Evolutionary conservation across 1,284 basidiomycete species (phyloP).

Genomic region (Prillingera fragicola): DNA sequence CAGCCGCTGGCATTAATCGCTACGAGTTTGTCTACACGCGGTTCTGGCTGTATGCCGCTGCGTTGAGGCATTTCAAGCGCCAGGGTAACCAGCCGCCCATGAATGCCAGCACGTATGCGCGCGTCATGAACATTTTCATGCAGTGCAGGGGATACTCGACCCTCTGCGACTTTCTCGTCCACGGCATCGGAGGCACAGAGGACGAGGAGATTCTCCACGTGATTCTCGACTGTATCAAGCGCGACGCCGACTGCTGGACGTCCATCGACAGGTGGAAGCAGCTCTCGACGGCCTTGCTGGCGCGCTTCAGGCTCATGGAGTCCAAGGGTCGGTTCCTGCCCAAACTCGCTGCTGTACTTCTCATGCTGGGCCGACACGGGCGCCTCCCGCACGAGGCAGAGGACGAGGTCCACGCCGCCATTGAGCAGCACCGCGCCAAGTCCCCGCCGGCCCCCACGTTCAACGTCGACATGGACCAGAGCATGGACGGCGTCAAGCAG

Average conservation of each 20-base stretch:
- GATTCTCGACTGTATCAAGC: conserved; percentile 34
- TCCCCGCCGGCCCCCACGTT: conserved; percentile 11
- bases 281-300: conserved; percentile 35
- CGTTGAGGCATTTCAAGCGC: conserved; percentile 22
- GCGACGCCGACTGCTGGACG: conserved; percentile 44
- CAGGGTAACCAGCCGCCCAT: conserved; percentile 27
- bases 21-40: conserved; percentile 38
- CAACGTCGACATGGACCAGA: conserved; percentile 26
- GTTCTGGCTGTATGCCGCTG: conserved; percentile 35
- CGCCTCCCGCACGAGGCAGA: conserved; percentile 30
- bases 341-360: conserved; percentile 24
- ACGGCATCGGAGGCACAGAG: conserved; percentile 30
- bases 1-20: conserved; percentile 24
- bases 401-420: conserved; percentile 27
- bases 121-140: conserved; percentile 37
- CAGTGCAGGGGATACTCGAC: conserved; percentile 36
- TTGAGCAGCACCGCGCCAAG: conserved; percentile 10
- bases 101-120: conserved; percentile 36
- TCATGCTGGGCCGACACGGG: conserved; percentile 24
- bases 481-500: conserved; percentile 24
- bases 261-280: conserved; percentile 41
- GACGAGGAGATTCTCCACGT: conserved; percentile 38
- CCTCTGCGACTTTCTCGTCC: conserved; percentile 29
- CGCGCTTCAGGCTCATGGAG: conserved; percentile 29
- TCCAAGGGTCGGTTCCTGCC: conserved; percentile 24